Evolutionary conservation across 2,329 filamentous ascomycete genomes (phyloP).

Genomic region (Pseudocercospora fijiensis): DNA sequence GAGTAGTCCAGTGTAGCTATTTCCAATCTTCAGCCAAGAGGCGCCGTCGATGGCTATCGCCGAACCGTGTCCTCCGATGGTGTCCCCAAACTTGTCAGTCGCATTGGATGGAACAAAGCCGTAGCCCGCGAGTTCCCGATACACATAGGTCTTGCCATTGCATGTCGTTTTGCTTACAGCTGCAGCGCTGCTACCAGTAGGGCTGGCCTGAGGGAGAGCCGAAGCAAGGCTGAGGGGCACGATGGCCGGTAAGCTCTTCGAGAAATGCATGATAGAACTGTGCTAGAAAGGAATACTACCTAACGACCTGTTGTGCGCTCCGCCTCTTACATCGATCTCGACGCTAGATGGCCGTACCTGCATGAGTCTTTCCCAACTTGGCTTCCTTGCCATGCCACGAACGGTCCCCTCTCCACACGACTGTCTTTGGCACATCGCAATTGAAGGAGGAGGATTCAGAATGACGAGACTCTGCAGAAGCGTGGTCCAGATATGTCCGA

Average conservation of each 20-base stretch:
- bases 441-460: background rate
- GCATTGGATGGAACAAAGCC: constrained; percentile 59
- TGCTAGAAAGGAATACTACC: background rate
- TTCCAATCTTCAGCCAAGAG: constrained; percentile 57
- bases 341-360: constrained; percentile 3
- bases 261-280: constrained; percentile 9
- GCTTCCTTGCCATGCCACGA: background rate
- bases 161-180: constrained; percentile 54
- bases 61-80: constrained; percentile 65
- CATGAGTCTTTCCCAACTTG: background rate
- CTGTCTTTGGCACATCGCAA: background rate
- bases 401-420: background rate
- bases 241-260: constrained; percentile 9
- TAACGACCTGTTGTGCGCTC: background rate
- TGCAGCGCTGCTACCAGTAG: background rate
- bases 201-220: constrained; percentile 2
- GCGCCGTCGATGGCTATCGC: constrained; percentile 61
- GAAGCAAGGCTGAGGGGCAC: constrained; percentile 8
- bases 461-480: background rate
- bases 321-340: background rate
- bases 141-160: constrained; percentile 62
- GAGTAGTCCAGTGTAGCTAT: constrained; percentile 60
- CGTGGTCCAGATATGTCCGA: background rate
- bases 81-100: constrained; percentile 68
- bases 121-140: constrained; percentile 66